Base-by-base conservation (phyloP, 192 early-diverging fungal genomes). In the Cetraspora pellucida region DNA sequence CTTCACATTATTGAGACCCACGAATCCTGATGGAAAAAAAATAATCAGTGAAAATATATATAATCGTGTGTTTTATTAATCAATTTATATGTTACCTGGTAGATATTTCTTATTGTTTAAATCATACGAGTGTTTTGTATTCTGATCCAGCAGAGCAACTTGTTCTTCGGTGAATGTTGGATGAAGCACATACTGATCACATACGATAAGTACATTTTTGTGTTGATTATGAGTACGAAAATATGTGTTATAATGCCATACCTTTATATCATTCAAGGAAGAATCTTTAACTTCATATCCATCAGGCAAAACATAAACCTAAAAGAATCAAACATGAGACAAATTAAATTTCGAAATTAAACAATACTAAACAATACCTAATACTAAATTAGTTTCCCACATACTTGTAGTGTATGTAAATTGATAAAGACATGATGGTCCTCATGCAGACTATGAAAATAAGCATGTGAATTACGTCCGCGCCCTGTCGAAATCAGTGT, bases 401-500 rank as follows among this genome's bases (percentile, higher is more conserved):
- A 2, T 72, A 91, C 89, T 77, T 89, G 92, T 43, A 93, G 88
- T 0, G 95, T 95, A 25, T 89, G 81, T 50, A 99, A 81, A 77
- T 99, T 95, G 77, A 98, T 94, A 80, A 95, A 97, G 3, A 99
- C 95, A 77, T 97, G 96, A 77, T 99, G 97, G 82, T 95, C 90
- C 67, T 96, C 92, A 79, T 98, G 90, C 52, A 99, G 86, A 81
- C 94, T 94, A 83, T 99, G 97, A 78, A 96, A 95, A 82, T 96
- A 99, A 16, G 97, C 97, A 75, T 97, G 95, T 2, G 96, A 94
- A 2, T 90, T 80, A 75, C 88, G 90, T 63, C 97, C 96, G 37
- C 97, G 91, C 19, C 97, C 92, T 91, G 81, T 50, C 66, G 37
- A 47, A 61, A 67, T 49, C 11, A 13, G 4, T 45, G 9, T 4